These are phyloP conservation scores for Lactarius sp. DNA, from an alignment of 768 basidiomycete species.

Conservation along the genomic window DNA sequence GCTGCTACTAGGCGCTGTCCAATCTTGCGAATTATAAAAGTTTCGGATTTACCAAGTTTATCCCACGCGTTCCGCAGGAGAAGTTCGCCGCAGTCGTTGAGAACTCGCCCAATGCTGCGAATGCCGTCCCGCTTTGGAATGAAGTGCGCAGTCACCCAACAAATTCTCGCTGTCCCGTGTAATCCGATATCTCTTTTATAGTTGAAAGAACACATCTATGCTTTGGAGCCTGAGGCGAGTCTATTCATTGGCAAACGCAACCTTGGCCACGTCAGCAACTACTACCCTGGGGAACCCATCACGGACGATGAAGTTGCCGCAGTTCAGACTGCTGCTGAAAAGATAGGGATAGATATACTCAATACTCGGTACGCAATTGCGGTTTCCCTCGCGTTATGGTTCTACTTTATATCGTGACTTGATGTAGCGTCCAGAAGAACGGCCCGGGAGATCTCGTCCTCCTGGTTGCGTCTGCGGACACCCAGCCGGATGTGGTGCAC, in stretches of 20 bases:
- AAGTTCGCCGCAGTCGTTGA: conserved; percentile 62
- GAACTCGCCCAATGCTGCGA: conserved; percentile 52
- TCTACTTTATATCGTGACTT: neutral
- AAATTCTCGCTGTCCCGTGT: neutral
- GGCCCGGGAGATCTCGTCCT: conserved; percentile 58
- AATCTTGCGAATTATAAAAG: conserved; percentile 72
- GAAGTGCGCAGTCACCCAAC: conserved; percentile 38
- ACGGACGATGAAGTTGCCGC: conserved; percentile 74
- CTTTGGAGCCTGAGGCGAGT: conserved; percentile 54
- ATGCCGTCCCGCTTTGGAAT: conserved; percentile 58
- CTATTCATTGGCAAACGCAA: conserved; percentile 77
- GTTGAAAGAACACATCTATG: conserved; percentile 74
- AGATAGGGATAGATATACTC: conserved; percentile 65
- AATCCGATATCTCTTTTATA: conserved; percentile 30
- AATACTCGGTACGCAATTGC: conserved; percentile 63
- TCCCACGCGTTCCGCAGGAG: conserved; percentile 59
- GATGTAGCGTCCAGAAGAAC: conserved; percentile 63
- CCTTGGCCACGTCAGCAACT: conserved; percentile 76
- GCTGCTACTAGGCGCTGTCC: conserved; percentile 40
- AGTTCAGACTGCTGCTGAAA: conserved; percentile 72
- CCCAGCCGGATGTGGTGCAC: conserved; percentile 39
- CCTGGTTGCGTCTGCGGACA: conserved; percentile 64
- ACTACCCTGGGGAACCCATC: conserved; percentile 72
- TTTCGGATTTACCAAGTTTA: conserved; percentile 83
- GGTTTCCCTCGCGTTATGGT: neutral